phyloP scores from a whole-genome alignment of 352 stramenopile genomes.

The Globisporangium uncinulatum region DNA sequence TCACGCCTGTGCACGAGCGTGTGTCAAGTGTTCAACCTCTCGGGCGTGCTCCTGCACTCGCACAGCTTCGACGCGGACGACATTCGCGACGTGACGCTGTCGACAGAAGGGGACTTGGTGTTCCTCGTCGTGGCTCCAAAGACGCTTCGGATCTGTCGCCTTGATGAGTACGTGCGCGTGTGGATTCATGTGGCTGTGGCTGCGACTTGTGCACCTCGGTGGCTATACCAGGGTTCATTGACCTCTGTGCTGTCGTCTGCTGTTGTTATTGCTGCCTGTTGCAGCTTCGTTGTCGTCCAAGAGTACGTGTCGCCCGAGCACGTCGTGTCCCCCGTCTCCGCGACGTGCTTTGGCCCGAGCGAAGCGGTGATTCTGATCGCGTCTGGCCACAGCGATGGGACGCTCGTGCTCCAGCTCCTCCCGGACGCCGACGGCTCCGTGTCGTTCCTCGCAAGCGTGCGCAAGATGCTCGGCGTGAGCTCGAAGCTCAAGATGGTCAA shows the following conservation, averaged over 20 bases:
- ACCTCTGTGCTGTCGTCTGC: background rate
- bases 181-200: background rate
- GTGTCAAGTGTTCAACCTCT: slow-evolving; percentile 64
- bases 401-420: slow-evolving; percentile 70
- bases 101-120: slow-evolving; percentile 64
- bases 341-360: slow-evolving; percentile 57
- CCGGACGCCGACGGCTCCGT: slow-evolving; percentile 75
- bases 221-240: background rate
- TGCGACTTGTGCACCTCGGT: background rate
- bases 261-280: slow-evolving; percentile 12
- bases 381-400: slow-evolving; percentile 64
- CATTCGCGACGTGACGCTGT: slow-evolving; percentile 46
- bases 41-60: slow-evolving; percentile 44
- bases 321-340: slow-evolving; percentile 40
- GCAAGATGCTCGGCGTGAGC: slow-evolving; percentile 68
- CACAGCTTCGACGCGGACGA: slow-evolving; percentile 42
- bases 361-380: slow-evolving; percentile 75
- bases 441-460: slow-evolving; percentile 66
- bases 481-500: slow-evolving; percentile 86
- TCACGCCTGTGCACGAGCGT: slow-evolving; percentile 20
- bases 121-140: slow-evolving; percentile 47
- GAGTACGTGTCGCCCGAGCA: slow-evolving; percentile 44
- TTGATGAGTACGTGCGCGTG: slow-evolving; percentile 65
- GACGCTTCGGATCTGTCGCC: slow-evolving; percentile 58
- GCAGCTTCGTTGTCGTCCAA: slow-evolving; percentile 64